Conservation (phyloP, 2,329 filamentous ascomycete genomes). For the Fusarium sp. region DNA sequence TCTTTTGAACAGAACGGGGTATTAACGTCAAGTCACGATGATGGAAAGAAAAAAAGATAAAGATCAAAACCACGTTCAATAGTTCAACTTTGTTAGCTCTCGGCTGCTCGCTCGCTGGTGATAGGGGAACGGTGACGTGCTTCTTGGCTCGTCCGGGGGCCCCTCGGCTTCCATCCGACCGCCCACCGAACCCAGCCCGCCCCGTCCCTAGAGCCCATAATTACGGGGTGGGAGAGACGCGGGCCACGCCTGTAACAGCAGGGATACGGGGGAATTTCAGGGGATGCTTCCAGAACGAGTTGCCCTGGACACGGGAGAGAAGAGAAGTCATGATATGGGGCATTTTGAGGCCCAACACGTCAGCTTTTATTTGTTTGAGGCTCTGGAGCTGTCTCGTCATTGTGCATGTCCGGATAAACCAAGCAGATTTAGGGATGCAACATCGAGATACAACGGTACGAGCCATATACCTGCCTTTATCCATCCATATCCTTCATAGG, state of each 20-base stretch:
- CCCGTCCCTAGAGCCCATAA: conserved; percentile 29
- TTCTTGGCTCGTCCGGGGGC: conserved; percentile 30
- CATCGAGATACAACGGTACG: not conserved
- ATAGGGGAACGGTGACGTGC: conserved; percentile 43
- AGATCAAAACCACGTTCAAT: not conserved
- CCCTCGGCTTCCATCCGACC: conserved; percentile 42
- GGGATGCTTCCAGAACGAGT: not conserved
- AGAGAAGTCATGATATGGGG: conserved; percentile 5
- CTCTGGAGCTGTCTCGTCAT: conserved; percentile 13
- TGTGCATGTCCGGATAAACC: conserved; percentile 9
- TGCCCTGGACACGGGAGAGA: conserved; percentile 1
- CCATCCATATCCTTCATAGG: not conserved
- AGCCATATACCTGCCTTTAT: not conserved
- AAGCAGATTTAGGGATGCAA: not conserved
- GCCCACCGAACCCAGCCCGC: conserved; percentile 32
- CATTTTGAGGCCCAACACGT: conserved; percentile 28
- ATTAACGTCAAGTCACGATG: not conserved
- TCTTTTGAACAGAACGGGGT: not conserved
- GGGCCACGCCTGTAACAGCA: not conserved
- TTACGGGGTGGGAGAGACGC: conserved; percentile 6
- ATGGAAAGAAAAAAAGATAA: conserved; percentile 1
- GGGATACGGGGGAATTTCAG: not conserved
- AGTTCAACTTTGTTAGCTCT: conserved; percentile 10
- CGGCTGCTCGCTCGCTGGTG: conserved; percentile 5
- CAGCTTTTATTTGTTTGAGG: conserved; percentile 3